phyloP scores from a whole-genome alignment of 2,329 filamentous ascomycete genomes.

The Neurospora sp. region DNA sequence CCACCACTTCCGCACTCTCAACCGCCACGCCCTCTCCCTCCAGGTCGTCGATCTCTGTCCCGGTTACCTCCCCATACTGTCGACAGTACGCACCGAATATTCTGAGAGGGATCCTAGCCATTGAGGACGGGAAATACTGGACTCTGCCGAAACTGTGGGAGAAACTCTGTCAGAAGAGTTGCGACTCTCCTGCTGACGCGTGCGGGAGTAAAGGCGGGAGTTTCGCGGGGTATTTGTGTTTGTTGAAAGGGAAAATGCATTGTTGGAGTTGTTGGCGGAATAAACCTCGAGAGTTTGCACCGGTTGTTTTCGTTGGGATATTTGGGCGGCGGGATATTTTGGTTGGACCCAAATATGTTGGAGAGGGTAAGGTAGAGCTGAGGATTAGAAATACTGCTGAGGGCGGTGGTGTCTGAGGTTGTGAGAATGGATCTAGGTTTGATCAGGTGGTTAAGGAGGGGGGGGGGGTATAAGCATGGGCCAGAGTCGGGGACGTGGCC shows the following conservation, averaged over 20 bases:
- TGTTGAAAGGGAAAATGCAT: not conserved
- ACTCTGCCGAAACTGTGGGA: not conserved
- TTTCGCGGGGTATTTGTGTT: not conserved
- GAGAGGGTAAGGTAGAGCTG: too few species aligned
- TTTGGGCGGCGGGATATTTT: too few species aligned
- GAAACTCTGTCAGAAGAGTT: not conserved
- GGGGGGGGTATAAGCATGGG: not conserved
- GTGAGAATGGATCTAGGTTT: not conserved
- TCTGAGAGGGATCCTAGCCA: not conserved
- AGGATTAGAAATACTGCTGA: too few species aligned
- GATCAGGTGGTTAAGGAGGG: not conserved
- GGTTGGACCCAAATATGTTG: too few species aligned
- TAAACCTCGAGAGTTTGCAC: not conserved
- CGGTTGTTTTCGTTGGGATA: too few species aligned
- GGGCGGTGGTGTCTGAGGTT: not conserved
- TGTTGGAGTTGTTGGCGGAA: not conserved
- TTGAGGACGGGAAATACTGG: not conserved
- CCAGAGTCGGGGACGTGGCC: not conserved
- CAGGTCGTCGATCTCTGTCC: not conserved
- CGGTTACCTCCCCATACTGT: not conserved
- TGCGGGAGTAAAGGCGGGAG: not conserved
- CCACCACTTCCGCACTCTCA: not conserved
- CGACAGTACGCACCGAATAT: too few species aligned
- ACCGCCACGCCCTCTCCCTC: not conserved
- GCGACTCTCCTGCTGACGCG: not conserved